Evolutionary conservation across 495 filamentous ascomycete species (phyloP).

Genomic region (Neurospora tetraspora): DNA sequence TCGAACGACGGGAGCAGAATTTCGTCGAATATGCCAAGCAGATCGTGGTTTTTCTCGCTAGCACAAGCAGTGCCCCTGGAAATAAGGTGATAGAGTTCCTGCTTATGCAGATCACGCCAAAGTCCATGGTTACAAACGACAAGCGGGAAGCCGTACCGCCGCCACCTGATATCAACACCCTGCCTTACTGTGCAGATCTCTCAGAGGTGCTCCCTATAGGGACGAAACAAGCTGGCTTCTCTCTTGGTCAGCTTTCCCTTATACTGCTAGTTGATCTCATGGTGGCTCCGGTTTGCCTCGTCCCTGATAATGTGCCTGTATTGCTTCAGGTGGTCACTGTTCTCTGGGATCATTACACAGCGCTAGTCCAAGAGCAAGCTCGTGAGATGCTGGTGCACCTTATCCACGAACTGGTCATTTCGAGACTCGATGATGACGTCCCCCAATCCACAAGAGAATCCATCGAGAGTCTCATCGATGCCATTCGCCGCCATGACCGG

Average conservation of each 20-base stretch:
- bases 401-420: constrained; percentile 92
- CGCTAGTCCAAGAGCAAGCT: constrained; percentile 93
- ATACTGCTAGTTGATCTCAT: constrained; percentile 94
- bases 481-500: constrained; percentile 73
- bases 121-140: constrained; percentile 78
- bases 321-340: constrained; percentile 86
- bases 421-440: constrained; percentile 69
- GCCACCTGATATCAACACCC: constrained; percentile 59
- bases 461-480: constrained; percentile 85
- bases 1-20: constrained; percentile 91
- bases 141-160: constrained; percentile 61
- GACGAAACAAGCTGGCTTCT: constrained; percentile 84
- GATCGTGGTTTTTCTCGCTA: constrained; percentile 89
- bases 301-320: constrained; percentile 66
- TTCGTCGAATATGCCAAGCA: constrained; percentile 97
- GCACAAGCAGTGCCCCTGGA: constrained; percentile 67
- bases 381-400: constrained; percentile 97
- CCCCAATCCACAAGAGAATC: constrained; percentile 54
- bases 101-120: constrained; percentile 76
- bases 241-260: constrained; percentile 82
- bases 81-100: constrained; percentile 92
- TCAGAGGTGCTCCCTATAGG: constrained; percentile 69
- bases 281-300: constrained; percentile 77
- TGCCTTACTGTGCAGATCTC: constrained; percentile 88
- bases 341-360: constrained; percentile 91